Percentiles rank a stretch among this genome's conserved stretches.
These are phyloP conservation scores for Coemansia biformis DNA, from an alignment of 192 early-diverging fungal genomes.

Conservation along the genomic window DNA sequence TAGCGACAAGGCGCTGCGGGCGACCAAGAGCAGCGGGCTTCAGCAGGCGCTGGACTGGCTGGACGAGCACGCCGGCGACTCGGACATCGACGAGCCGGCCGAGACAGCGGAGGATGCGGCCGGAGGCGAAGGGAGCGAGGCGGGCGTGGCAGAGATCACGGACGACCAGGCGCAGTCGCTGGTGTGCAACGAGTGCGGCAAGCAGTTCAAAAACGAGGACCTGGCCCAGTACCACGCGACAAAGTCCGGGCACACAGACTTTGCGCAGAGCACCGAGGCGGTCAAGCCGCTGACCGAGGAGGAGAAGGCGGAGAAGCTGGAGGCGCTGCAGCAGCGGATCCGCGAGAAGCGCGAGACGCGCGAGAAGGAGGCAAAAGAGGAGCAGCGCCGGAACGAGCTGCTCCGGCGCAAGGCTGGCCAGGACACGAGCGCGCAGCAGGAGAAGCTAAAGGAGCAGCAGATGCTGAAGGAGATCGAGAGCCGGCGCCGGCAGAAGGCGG, in stretches of 20 bases:
- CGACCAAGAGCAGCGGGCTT: constrained; percentile 37
- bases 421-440: constrained; percentile 54
- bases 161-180: constrained; percentile 37
- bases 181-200: constrained; percentile 63
- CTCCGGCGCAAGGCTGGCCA: constrained; percentile 56
- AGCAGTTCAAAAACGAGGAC: constrained; percentile 55
- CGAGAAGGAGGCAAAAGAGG: constrained; percentile 54
- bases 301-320: constrained; percentile 64
- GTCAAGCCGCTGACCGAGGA: constrained; percentile 69
- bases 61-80: constrained; percentile 26
- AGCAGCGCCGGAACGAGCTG: constrained; percentile 56
- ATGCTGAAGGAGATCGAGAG: constrained; percentile 55
- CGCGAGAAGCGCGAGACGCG: constrained; percentile 53
- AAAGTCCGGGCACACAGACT: constrained; percentile 61
- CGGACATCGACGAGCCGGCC: constrained; percentile 13
- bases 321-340: constrained; percentile 55
- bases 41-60: constrained; percentile 50
- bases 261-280: constrained; percentile 58
- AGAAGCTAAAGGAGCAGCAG: constrained; percentile 54
- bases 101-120: constrained; percentile 1
- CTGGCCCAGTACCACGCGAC: constrained; percentile 61
- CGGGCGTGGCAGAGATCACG: neutral
- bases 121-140: neutral
- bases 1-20: constrained; percentile 41
- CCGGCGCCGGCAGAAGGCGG: constrained; percentile 60